phyloP scores from a whole-genome alignment of 257 asterid genomes.

The Jaltomata sinuosa region DNA sequence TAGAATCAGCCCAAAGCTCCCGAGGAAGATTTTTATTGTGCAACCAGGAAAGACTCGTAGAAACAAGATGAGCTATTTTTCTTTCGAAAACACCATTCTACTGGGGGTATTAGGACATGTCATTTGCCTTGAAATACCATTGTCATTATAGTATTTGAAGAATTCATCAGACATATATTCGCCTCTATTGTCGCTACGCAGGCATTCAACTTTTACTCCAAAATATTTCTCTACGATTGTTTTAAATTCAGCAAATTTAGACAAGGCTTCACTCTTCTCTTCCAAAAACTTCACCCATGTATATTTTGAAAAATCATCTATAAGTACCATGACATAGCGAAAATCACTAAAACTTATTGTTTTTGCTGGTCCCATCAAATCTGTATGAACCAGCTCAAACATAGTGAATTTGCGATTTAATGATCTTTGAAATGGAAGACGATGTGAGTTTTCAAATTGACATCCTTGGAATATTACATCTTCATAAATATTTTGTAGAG shows the following conservation, averaged over 20 bases:
- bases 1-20: too few relatives aligned
- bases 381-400: neutral
- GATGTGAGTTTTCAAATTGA: neutral
- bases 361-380: neutral
- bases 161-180: neutral
- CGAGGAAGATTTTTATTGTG: too few relatives aligned
- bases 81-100: neutral
- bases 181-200: neutral
- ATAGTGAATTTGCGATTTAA: neutral
- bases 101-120: neutral
- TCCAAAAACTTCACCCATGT: neutral
- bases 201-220: neutral
- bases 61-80: neutral
- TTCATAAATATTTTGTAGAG: too few relatives aligned
- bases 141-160: too few relatives aligned
- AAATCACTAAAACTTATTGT: neutral
- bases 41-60: neutral
- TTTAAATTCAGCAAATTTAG: neutral
- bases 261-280: neutral
- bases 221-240: neutral
- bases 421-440: neutral
- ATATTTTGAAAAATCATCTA: neutral
- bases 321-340: neutral
- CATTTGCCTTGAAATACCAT: neutral
- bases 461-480: neutral